A percentile compares a stretch with the other conserved stretches of the same genome.
phyloP scores from a whole-genome alignment of 2,329 filamentous ascomycete species.

The Trichoderma aggressivum region DNA sequence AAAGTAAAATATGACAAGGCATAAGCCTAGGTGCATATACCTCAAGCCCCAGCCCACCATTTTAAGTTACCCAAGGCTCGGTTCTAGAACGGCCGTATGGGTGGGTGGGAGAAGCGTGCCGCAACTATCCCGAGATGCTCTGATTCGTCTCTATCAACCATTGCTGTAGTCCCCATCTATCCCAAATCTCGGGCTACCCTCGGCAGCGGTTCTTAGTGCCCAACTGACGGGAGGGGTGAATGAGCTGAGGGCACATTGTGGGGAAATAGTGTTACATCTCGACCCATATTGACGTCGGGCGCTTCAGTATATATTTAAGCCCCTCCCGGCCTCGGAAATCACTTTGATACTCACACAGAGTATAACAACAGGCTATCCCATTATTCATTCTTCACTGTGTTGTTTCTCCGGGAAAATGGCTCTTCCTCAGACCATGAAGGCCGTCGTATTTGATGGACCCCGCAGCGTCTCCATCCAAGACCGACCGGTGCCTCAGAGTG shows the following conservation, averaged over 20 bases:
- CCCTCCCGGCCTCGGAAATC: background rate
- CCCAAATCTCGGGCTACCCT: background rate
- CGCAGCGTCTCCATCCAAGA: slow-evolving; percentile 73
- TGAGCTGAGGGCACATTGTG: background rate
- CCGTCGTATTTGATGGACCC: slow-evolving; percentile 81
- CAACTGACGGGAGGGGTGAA: background rate
- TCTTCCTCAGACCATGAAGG: slow-evolving; percentile 66
- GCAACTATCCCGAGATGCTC: background rate
- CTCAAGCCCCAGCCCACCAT: background rate
- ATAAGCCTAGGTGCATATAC: background rate
- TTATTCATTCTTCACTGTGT: background rate
- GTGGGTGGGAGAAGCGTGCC: background rate
- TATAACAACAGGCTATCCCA: background rate
- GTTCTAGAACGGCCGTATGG: background rate
- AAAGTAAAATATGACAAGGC: background rate
- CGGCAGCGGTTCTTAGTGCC: background rate
- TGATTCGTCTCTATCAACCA: background rate
- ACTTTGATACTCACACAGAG: background rate
- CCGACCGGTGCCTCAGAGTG: slow-evolving; percentile 67
- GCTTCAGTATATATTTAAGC: background rate
- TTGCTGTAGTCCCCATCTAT: background rate
- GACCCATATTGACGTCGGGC: slow-evolving; percentile 5
- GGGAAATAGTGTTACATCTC: background rate
- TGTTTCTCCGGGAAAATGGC: slow-evolving; percentile 28
- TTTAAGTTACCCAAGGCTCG: background rate